Evolutionary conservation across 2,329 filamentous ascomycete species (phyloP).

Genomic region (Chrysosphaeria jannelii): DNA sequence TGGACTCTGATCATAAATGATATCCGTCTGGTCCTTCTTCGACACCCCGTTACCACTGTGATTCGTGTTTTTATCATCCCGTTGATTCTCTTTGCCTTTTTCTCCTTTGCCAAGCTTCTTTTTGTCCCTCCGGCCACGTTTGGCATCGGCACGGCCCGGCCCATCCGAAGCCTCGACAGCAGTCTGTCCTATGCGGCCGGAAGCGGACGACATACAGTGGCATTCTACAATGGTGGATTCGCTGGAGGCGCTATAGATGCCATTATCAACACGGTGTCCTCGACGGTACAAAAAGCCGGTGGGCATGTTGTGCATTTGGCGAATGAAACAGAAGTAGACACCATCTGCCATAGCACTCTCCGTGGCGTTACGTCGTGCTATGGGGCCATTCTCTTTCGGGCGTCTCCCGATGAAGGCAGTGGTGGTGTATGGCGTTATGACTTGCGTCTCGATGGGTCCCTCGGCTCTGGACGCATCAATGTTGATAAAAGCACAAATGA

Average conservation of each 20-base stretch:
- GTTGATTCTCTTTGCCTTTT: slow-evolving; percentile 24
- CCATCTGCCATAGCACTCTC: slow-evolving; percentile 24
- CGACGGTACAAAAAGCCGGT: slow-evolving; percentile 22
- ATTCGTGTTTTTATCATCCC: slow-evolving; percentile 29
- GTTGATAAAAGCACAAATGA: slow-evolving; percentile 37
- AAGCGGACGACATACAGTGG: slow-evolving; percentile 32
- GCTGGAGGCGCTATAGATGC: slow-evolving; percentile 38
- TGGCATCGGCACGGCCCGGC: slow-evolving; percentile 32
- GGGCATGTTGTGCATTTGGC: slow-evolving; percentile 11
- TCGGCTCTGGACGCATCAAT: slow-evolving; percentile 33
- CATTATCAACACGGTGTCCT: slow-evolving; percentile 32
- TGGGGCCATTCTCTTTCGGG: slow-evolving; percentile 40
- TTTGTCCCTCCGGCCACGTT: slow-evolving; percentile 50
- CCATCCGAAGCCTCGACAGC: slow-evolving; percentile 31
- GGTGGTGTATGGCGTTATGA: slow-evolving; percentile 62
- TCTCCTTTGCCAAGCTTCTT: slow-evolving; percentile 49
- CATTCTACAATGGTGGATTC: slow-evolving; percentile 49
- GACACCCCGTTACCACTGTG: slow-evolving; percentile 19
- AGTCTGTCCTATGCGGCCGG: slow-evolving; percentile 26
- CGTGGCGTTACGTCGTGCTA: slow-evolving; percentile 40
- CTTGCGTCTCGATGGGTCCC: slow-evolving; percentile 40
- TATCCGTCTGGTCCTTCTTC: slow-evolving; percentile 22
- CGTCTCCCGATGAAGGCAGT: slow-evolving; percentile 40
- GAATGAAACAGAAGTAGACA: slow-evolving; percentile 7
- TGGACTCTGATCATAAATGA: slow-evolving; percentile 32